These are phyloP conservation scores for Jaminaea rosea DNA, from an alignment of 1,284 basidiomycete genomes.

Conservation along the genomic window DNA sequence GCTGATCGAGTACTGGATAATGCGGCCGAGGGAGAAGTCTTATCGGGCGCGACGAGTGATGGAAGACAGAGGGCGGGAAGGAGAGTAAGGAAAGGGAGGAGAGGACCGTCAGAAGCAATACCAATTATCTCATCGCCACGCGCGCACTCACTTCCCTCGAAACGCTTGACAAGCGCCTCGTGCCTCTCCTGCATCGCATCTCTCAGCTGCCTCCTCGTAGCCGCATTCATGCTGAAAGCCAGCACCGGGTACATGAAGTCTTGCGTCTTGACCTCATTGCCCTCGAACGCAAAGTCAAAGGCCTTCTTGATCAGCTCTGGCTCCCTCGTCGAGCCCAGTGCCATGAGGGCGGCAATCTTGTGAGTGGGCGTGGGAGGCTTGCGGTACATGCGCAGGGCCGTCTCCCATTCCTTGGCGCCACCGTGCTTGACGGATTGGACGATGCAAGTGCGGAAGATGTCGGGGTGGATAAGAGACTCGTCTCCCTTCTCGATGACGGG, in stretches of 20 bases:
- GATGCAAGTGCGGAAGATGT: slow-evolving; percentile 36
- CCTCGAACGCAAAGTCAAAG: slow-evolving; percentile 32
- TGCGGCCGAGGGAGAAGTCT: slow-evolving; percentile 36
- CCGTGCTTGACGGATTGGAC: slow-evolving; percentile 60
- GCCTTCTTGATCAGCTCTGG: slow-evolving; percentile 41
- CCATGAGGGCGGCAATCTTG: slow-evolving; percentile 47
- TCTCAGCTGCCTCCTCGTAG: slow-evolving; percentile 44
- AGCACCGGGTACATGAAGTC: slow-evolving; percentile 46
- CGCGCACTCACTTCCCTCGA: slow-evolving; percentile 52
- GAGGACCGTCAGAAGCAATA: no score
- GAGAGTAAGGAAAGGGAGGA: no score
- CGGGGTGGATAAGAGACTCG: slow-evolving; percentile 64
- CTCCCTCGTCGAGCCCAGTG: slow-evolving; percentile 40
- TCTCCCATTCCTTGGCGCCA: slow-evolving; percentile 62
- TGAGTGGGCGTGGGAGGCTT: slow-evolving; percentile 54
- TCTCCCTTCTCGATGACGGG: slow-evolving; percentile 65
- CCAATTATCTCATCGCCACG: no score
- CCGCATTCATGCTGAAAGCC: slow-evolving; percentile 38
- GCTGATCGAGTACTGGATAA: slow-evolving; percentile 55
- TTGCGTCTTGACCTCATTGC: slow-evolving; percentile 47
- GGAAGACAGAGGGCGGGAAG: no score
- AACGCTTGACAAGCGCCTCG: slow-evolving; percentile 54
- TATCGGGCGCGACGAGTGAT: no score
- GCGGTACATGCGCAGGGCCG: slow-evolving; percentile 57
- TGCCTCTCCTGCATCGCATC: slow-evolving; percentile 44